phyloP scores from a whole-genome alignment of 176 grass and related monocot genomes.

The Phyllostachys edulis region DNA sequence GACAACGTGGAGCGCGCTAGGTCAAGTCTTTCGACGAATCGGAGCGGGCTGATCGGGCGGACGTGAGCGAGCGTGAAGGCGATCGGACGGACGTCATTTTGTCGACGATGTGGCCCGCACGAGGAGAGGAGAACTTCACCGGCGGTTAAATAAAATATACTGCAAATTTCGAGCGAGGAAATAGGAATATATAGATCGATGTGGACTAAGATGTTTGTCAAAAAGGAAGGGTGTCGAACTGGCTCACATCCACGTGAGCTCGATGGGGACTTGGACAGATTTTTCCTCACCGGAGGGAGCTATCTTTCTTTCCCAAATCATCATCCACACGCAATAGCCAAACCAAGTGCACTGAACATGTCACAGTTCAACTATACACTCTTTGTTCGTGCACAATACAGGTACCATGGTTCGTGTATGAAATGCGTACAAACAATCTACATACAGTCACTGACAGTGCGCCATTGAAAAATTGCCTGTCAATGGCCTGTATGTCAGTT shows the following conservation, averaged over 20 bases:
- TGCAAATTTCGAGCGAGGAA: background rate
- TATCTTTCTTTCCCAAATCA: background rate
- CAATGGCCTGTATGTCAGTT: background rate
- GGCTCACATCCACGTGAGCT: conserved; percentile 24
- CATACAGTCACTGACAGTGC: background rate
- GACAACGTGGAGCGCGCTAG: no score
- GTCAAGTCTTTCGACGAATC: no score
- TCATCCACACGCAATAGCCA: background rate
- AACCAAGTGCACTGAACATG: background rate
- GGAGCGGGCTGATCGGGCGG: no score
- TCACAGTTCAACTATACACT: background rate
- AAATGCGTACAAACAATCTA: background rate
- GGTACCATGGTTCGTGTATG: background rate
- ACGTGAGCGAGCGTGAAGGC: no score
- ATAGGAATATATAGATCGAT: background rate
- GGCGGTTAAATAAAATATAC: no score
- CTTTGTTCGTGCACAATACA: background rate
- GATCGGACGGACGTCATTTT: no score
- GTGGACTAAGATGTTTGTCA: background rate
- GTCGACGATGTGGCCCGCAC: no score
- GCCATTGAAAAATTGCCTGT: background rate
- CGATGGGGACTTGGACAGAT: background rate
- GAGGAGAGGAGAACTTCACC: no score
- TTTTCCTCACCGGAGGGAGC: background rate
- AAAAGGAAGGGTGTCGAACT: background rate